Evolutionary conservation across 1,284 basidiomycete species (phyloP), one percentile per base, ranked within the genome.

Genomic region (Heterobasidion parviporum): DNA sequence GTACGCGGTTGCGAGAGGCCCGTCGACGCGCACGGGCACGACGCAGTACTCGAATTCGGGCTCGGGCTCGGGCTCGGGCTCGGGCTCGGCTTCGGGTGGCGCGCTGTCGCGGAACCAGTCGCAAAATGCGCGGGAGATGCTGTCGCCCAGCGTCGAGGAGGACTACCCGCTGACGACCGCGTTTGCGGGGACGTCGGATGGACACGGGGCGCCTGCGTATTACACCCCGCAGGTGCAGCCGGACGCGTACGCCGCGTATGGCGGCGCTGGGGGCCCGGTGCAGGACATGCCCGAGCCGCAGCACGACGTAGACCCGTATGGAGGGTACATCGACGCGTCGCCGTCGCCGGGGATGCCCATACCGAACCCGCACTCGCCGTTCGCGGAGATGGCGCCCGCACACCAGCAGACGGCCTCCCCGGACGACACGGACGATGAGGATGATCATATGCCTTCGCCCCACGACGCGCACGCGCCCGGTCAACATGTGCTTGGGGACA

Each of bases 1-100:
- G 43, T 62, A 62, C 45, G 61, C 60, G 1, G 53, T 62, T 47
- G 47, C 61, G 10, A 60, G 60, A 1, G 58, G 51, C 20, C 32
- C 54, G n/a, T 61, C 58, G 60, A 53, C 61, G 54, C 59, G 57
- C 49, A 38, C 34, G 52, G 38, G 38, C 12, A 41, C 38, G 38
- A 41, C 38, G 10, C 9, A 35, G 50, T 36, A 9, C 46, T 6
- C n/a, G 33, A n/a, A 44, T 35, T 48, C 59, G 26, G 26, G 26
- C 26, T 26, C 26, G 26, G 26, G 26, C n/a, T n/a, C n/a, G n/a
- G n/a, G n/a, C n/a, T n/a, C n/a, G n/a, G n/a, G n/a, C n/a, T 48
- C 59, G 26, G 26, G 26, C 26, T 26, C 38, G 12, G 38, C 36
- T 46, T 45, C 52, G 35, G 54, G 59, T 35, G 56, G 59, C 20